These are phyloP conservation scores for Solanum chmielewskii DNA, from an alignment of 257 asterid species.

Conservation along the genomic window DNA sequence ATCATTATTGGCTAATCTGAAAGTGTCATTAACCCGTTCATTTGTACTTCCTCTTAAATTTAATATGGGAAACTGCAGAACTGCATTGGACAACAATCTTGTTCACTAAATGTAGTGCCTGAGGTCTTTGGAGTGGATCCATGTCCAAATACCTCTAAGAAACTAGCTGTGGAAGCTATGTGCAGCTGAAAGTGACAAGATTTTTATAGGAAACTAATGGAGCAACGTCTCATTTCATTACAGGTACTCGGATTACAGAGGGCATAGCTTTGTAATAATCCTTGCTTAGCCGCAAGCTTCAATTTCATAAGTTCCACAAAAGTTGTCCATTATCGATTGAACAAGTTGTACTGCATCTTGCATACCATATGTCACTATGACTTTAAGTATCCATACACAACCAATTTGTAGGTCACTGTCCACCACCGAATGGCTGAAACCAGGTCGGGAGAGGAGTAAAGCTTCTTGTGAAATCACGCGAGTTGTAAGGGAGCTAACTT, in stretches of 20 bases:
- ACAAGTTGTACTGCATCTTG: background rate
- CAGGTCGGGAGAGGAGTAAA: background rate
- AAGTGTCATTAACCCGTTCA: background rate
- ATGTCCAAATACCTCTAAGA: background rate
- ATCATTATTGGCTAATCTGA: background rate
- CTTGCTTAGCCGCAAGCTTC: background rate
- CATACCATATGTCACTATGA: background rate
- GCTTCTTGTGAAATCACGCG: background rate
- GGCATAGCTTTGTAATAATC: background rate
- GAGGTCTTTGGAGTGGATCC: conserved; percentile 1
- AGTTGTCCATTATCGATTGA: background rate
- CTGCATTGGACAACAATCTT: conserved; percentile 1
- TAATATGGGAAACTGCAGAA: background rate
- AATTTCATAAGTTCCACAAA: background rate
- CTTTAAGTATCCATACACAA: background rate
- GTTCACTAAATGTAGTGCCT: background rate
- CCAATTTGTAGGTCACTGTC: background rate
- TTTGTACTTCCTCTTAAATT: background rate
- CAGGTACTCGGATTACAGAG: background rate
- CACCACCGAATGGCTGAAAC: background rate
- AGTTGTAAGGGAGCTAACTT: background rate
- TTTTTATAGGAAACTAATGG: background rate
- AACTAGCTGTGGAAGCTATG: background rate
- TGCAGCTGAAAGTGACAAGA: background rate
- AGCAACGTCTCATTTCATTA: background rate